Percentiles rank a stretch among this genome's conserved stretches.
Evolutionary conservation across 1,139 yeast genomes (phyloP).

Genomic region (Candida albicans): DNA sequence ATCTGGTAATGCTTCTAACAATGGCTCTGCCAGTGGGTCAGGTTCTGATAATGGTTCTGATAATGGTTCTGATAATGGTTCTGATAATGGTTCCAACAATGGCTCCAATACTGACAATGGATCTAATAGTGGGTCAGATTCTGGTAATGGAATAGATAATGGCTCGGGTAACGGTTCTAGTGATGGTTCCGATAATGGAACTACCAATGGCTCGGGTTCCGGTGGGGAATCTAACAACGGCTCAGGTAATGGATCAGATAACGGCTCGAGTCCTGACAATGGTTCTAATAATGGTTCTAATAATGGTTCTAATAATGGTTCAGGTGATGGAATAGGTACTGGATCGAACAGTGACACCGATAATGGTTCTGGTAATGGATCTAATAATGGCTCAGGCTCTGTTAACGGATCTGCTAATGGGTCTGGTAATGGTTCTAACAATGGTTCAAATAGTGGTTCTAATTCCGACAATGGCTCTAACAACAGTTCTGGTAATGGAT

Average conservation of each 20-base stretch:
- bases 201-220: background rate
- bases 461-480: background rate
- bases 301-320: background rate
- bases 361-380: too few relatives aligned
- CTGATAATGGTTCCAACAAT: background rate
- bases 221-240: background rate
- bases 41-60: background rate
- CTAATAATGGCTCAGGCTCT: background rate
- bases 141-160: background rate
- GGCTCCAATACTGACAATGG: background rate
- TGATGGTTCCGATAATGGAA: background rate
- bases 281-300: background rate
- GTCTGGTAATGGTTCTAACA: background rate
- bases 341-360: background rate
- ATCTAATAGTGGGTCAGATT: background rate
- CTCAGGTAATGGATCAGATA: background rate
- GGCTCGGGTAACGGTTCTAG: background rate
- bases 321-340: background rate
- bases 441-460: too few relatives aligned
- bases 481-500: background rate
- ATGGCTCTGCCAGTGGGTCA: background rate
- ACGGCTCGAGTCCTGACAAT: background rate
- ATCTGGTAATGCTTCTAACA: background rate
- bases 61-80: background rate
- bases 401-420: background rate